phyloP scores from a whole-genome alignment of 345 rosid species.

The Eucalyptus marginata region DNA sequence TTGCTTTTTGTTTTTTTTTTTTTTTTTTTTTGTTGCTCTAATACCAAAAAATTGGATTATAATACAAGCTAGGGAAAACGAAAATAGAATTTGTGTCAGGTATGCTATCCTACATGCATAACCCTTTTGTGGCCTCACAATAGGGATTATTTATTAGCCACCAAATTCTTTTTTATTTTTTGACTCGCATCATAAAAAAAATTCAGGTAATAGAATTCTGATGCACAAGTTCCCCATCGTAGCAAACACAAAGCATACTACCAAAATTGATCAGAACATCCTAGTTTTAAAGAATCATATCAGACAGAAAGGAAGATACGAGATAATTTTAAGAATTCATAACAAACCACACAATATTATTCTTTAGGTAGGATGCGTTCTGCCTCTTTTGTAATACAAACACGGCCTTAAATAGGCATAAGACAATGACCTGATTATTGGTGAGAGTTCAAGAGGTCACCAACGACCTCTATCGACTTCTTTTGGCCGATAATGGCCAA shows the following conservation, averaged over 20 bases:
- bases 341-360: too few species aligned
- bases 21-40: neutral
- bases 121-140: neutral
- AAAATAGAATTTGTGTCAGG: neutral
- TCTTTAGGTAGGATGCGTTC: rapidly evolving
- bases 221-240: neutral
- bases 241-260: neutral
- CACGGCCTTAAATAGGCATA: too few species aligned
- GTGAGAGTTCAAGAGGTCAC: too few species aligned
- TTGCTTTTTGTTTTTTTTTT: neutral
- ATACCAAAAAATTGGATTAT: neutral
- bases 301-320: rapidly evolving
- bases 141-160: neutral
- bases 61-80: neutral
- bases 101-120: neutral
- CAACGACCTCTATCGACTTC: too few species aligned
- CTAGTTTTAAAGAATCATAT: neutral
- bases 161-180: too few species aligned
- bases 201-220: neutral
- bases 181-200: too few species aligned
- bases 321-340: neutral
- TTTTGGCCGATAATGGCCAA: too few species aligned
- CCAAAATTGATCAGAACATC: too few species aligned
- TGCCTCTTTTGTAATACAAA: too few species aligned
- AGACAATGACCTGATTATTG: too few species aligned